Conservation (phyloP, 768 basidiomycete genomes). For the Macrolepiota albuminosa region DNA sequence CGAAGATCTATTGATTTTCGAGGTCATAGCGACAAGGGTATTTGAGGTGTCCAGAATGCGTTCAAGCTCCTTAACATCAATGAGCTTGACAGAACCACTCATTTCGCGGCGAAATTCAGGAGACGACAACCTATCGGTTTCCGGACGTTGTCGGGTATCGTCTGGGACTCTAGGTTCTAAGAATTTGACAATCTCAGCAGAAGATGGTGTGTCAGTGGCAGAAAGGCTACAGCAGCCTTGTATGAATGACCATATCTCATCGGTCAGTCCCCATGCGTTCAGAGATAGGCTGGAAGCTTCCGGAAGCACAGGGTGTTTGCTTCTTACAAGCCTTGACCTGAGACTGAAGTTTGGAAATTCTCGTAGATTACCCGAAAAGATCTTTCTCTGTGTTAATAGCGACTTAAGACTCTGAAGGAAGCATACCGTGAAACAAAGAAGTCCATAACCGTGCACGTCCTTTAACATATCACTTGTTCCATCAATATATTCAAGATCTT, state of each 20-base stretch:
- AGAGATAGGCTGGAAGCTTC: not conserved
- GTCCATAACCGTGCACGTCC: conserved; percentile 4
- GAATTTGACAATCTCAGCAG: not conserved
- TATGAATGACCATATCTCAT: not conserved
- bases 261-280: not conserved
- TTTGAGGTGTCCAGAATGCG: not conserved
- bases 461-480: not conserved
- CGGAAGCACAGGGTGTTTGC: not conserved
- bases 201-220: not conserved
- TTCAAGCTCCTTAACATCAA: not conserved
- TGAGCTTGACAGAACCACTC: not conserved
- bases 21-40: too few species aligned
- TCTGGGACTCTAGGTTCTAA: not conserved
- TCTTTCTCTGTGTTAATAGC: not conserved
- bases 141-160: not conserved
- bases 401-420: not conserved
- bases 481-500: too few species aligned
- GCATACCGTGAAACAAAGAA: conserved; percentile 3
- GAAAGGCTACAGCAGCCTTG: not conserved
- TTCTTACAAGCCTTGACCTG: not conserved
- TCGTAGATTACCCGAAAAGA: not conserved
- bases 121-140: not conserved
- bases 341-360: not conserved
- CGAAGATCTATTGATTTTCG: too few species aligned
- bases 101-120: not conserved